Percentiles rank a stretch among this genome's conserved stretches.
Evolutionary conservation across 768 basidiomycete species (phyloP).

Genomic region (Lentinula guzmanii): DNA sequence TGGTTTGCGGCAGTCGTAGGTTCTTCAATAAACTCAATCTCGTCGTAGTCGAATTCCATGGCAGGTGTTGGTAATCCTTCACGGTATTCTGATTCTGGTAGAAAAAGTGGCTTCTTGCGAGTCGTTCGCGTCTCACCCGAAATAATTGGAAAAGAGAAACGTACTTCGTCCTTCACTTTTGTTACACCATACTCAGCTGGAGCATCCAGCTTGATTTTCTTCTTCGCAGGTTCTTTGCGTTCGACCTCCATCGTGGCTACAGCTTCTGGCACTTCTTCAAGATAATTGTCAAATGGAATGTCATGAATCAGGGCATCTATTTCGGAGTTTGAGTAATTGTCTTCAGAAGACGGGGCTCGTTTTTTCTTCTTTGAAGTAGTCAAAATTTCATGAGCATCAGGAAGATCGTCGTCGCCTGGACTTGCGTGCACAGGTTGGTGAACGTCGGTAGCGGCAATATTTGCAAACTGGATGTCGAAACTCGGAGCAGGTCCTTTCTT

Average conservation of each 20-base stretch:
- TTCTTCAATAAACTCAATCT: conserved; percentile 6
- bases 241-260: background rate
- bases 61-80: background rate
- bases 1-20: background rate
- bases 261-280: conserved; percentile 13
- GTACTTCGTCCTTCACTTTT: background rate
- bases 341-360: conserved; percentile 19
- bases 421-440: conserved; percentile 13
- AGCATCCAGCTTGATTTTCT: conserved; percentile 4
- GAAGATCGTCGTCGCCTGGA: conserved; percentile 35
- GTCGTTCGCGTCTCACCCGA: too few relatives aligned
- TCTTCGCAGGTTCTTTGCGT: background rate
- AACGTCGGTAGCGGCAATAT: conserved; percentile 23
- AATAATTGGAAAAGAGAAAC: background rate
- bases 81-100: background rate
- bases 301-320: conserved; percentile 36
- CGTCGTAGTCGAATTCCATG: conserved; percentile 4
- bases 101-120: background rate
- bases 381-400: conserved; percentile 29
- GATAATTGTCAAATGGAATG: conserved; percentile 14
- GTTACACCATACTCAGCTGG: background rate
- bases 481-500: conserved; percentile 28
- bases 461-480: conserved; percentile 46
- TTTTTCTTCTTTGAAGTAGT: conserved; percentile 13
- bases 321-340: conserved; percentile 36